Percentiles rank a stretch among this genome's conserved stretches.
phyloP scores from a whole-genome alignment of 2,329 filamentous ascomycete genomes.

The Aureobasidium sp. region DNA sequence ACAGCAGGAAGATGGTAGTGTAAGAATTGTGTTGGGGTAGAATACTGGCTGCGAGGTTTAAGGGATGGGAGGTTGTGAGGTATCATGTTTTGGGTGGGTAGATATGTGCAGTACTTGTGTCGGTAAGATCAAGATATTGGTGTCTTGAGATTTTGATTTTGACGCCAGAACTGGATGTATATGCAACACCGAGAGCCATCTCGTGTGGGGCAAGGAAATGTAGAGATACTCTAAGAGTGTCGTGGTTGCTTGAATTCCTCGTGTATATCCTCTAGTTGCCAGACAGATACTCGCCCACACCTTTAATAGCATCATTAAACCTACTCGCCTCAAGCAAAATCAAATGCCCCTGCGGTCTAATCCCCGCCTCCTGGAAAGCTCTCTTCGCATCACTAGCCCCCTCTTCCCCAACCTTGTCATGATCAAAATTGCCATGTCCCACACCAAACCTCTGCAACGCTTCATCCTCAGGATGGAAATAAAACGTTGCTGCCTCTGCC shows the following conservation, averaged over 20 bases:
- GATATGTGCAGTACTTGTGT: too few species aligned
- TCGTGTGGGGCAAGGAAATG: too few species aligned
- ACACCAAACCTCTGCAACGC: slow-evolving; percentile 69
- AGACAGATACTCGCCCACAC: slow-evolving; percentile 63
- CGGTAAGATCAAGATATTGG: too few species aligned
- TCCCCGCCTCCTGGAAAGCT: slow-evolving; percentile 87
- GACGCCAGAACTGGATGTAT: too few species aligned
- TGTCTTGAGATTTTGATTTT: too few species aligned
- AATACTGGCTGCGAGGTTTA: too few species aligned
- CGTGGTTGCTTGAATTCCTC: neutral
- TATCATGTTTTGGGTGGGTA: too few species aligned
- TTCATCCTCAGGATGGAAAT: slow-evolving; percentile 96
- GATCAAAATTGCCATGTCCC: slow-evolving; percentile 65
- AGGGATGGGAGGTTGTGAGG: too few species aligned
- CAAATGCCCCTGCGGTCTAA: slow-evolving; percentile 76
- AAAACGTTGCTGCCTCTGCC: slow-evolving; percentile 55
- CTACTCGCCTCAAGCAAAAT: slow-evolving; percentile 76
- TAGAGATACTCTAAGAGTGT: neutral
- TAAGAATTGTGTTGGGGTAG: too few species aligned
- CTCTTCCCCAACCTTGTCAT: slow-evolving; percentile 70
- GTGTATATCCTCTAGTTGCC: neutral
- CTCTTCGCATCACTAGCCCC: slow-evolving; percentile 83
- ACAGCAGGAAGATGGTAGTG: too few species aligned
- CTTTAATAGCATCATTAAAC: slow-evolving; percentile 69
- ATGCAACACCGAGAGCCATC: too few species aligned